Base-by-base conservation (phyloP, 345 rosid species). In the Camelina sativa region DNA sequence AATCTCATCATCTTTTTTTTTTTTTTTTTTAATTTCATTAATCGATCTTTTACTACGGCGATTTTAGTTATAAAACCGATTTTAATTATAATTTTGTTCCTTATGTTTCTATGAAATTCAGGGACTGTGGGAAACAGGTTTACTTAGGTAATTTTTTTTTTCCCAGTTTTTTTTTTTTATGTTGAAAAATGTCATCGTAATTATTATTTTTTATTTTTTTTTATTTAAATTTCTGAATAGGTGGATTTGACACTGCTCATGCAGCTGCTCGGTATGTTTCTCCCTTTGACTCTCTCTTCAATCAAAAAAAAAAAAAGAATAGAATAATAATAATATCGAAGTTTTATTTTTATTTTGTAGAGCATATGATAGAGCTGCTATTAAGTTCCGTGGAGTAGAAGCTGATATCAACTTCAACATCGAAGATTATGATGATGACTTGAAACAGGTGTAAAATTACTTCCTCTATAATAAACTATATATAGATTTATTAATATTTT, bases 171-270 rank as follows among this genome's bases (percentile, higher is more conserved):
- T 7, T 22, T 62, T 62, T 16, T 1, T 64, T 30, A 1, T 59
- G n/a, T 72, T 40, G 52, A 37, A 32, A 43, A 16, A 69, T 46
- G 35, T 71, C 51, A 51, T 66, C 43, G 58, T 46, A 16, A 53
- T 50, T 62, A 66, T 8, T 63, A 9, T 67, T 25, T 20, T 62
- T n/a, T n/a, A n/a, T n/a, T 48, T 2, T 10, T 70, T 53, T 38
- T 22, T 64, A 8, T 22, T 30, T 34, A 2, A 3, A 4, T 47
- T 19, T 60, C 11, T 77, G 67, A 72, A 71, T 79, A 96, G 99
- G 99, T 86, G 99, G 99, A 84, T 96, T 96, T 78, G 99, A 96
- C 97, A 92, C 99, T 53, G 98, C 99, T 83, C 99, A 88, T 86
- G 96, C 97, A 81, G 99, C 99, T 80, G 99, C 99, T 65, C 91